Conservation (phyloP, 2,329 filamentous ascomycete genomes). For the Didymella arachidicola region DNA sequence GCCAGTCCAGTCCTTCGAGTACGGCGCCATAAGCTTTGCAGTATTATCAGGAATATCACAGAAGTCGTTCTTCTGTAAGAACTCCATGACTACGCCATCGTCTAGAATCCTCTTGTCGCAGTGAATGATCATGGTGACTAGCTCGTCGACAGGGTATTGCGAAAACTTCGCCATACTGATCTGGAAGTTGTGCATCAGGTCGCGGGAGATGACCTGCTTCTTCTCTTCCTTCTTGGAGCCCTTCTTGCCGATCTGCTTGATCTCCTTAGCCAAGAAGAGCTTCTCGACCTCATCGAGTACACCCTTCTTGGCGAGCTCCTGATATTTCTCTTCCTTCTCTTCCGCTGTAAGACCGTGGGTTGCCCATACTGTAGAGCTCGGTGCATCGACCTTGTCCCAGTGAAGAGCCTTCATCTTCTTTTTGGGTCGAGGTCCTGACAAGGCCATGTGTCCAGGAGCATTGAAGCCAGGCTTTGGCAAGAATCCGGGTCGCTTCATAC, state of each 20-base stretch:
- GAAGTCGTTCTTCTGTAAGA: constrained; percentile 89
- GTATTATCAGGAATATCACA: constrained; percentile 92
- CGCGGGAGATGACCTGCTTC: constrained; percentile 93
- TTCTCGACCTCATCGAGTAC: constrained; percentile 98
- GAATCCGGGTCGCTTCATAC: constrained; percentile 72
- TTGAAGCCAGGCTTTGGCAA: constrained; percentile 68
- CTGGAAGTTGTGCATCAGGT: constrained; percentile 65
- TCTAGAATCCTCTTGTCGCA: constrained; percentile 90
- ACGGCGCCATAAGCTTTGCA: constrained; percentile 89
- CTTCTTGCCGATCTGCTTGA: constrained; percentile 80
- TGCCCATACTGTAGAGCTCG: constrained; percentile 92
- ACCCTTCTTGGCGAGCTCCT: constrained; percentile 90
- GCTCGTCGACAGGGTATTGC: constrained; percentile 79
- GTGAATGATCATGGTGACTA: constrained; percentile 93
- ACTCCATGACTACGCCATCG: constrained; percentile 94
- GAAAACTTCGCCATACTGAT: constrained; percentile 95
- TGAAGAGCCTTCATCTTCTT: constrained; percentile 99
- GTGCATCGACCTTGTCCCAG: constrained; percentile 97
- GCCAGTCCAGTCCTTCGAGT: constrained; percentile 95
- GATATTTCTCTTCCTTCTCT: constrained; percentile 93
- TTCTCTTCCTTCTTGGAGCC: constrained; percentile 86
- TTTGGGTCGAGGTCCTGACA: constrained; percentile 88
- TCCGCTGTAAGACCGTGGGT: constrained; percentile 83
- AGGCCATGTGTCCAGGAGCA: constrained; percentile 66
- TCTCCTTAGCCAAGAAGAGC: constrained; percentile 96